Base-by-base conservation (phyloP, 768 basidiomycete genomes). In the Termitomyces eurrhizus region DNA sequence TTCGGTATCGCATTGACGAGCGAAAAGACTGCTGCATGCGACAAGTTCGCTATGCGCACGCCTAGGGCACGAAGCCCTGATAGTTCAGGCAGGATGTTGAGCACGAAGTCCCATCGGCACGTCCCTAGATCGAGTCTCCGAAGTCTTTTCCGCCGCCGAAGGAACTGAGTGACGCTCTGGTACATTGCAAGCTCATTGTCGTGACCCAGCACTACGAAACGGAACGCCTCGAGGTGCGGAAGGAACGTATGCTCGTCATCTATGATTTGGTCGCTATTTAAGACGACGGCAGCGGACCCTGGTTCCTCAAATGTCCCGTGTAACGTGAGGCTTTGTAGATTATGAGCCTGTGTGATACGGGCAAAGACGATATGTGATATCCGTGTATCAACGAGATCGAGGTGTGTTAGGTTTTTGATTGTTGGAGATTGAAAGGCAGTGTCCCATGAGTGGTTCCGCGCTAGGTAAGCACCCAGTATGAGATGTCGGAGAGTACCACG, bases 371-470 rank as follows among this genome's bases (percentile, higher is more conserved):
- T 73, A 64, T 84, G 82, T 16, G 83, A 85, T 52, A 89, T 84
- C n/a, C 82, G 77, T 8, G 86, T 88, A 68, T 87, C 86, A 41
- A 88, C 85, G 48, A 88, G 80, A 66, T 89, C 86, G 60, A 88
- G 81, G 62, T 86, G 86, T 4, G 86, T 87, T 59, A 89, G 80
- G 64, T 85, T 83, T 54, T 83, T 79, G 66, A 89, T 86, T 0
- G 86, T 84, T 11, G 78, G 75, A 3, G 82, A 83, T 68, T 83
- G 78, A 75, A 88, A 88, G 1, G 82, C 83, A 45, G 74, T 75
- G 73, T 88, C 87, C 86, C 86, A 88, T 5, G 84, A 85, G 66
- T 88, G 87, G 56, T 79, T 75, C 44, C 86, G 79, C 52, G 78
- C 78, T 35, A 88, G 82, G 69, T 85, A 86, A n/a, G 86, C 86